A percentile compares a stretch with the other conserved stretches of the same genome.
These are phyloP conservation scores for Globisporangium alternatum DNA, from an alignment of 352 stramenopile genomes.

Conservation along the genomic window DNA sequence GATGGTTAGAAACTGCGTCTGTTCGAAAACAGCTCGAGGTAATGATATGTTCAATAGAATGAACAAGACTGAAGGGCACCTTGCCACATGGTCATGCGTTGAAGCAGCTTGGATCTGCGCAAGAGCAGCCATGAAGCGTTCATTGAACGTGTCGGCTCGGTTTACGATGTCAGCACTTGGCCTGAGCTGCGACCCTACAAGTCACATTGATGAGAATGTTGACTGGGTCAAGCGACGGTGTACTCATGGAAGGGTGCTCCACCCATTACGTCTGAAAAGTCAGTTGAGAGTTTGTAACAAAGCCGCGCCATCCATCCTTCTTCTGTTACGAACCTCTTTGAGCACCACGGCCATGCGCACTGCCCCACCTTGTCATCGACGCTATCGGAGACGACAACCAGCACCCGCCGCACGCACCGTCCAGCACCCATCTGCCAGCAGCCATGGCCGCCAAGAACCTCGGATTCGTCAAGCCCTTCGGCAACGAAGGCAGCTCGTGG, in stretches of 20 bases:
- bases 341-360: neutral
- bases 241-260: neutral
- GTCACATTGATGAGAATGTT: neutral
- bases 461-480: slow-evolving; percentile 34
- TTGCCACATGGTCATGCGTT: neutral
- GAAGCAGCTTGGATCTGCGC: neutral
- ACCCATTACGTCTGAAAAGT: neutral
- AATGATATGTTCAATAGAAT: slow-evolving; percentile 7
- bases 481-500: slow-evolving; percentile 62
- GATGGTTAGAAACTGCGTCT: slow-evolving; percentile 13
- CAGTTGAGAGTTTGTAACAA: neutral
- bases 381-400: slow-evolving; percentile 8
- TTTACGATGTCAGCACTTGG: neutral
- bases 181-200: neutral
- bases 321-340: slow-evolving; percentile 10
- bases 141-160: neutral
- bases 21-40: neutral
- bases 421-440: neutral
- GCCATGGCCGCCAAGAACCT: slow-evolving; percentile 62
- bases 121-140: neutral
- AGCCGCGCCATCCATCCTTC: neutral
- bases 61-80: neutral
- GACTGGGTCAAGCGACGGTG: neutral
- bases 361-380: slow-evolving; percentile 5
- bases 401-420: slow-evolving; percentile 2